Percentiles rank a stretch among this genome's conserved stretches.
Conservation (phyloP, 768 basidiomycete genomes). For the Trametes cingulata region DNA sequence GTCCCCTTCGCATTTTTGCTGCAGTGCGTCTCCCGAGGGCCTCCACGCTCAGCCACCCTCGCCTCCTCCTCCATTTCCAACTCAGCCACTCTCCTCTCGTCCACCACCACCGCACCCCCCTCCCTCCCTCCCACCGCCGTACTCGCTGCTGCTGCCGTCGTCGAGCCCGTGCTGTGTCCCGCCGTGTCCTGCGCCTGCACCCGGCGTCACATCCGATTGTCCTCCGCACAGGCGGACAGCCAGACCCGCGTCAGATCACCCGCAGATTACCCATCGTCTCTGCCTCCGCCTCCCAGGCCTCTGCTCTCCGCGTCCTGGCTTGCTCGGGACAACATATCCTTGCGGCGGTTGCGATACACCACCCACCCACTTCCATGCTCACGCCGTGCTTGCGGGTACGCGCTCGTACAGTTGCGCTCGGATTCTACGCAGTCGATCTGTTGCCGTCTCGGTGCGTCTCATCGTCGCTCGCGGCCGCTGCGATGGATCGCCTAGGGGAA, state of each 20-base stretch:
- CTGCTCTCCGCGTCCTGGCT: not conserved
- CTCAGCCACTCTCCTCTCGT: conserved; percentile 16
- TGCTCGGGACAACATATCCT: not conserved
- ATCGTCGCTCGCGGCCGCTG: not conserved
- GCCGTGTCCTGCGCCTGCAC: conserved; percentile 4
- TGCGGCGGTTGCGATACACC: not conserved
- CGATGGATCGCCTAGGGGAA: not conserved
- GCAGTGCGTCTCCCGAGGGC: conserved; percentile 29
- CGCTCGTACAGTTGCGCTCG: conserved; percentile 1
- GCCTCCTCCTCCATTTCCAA: conserved; percentile 18
- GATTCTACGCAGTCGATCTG: conserved; percentile 1
- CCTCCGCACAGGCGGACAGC: conserved; percentile 4
- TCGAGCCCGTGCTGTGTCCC: not conserved
- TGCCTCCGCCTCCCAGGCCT: conserved; percentile 14
- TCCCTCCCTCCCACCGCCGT: not conserved
- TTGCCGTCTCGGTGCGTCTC: not conserved
- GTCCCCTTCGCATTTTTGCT: conserved; percentile 34
- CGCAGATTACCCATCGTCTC: conserved; percentile 12
- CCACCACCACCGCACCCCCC: conserved; percentile 12
- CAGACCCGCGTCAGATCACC: conserved; percentile 20
- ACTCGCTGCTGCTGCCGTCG: not conserved
- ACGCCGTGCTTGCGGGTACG: conserved; percentile 6
- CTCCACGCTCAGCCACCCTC: conserved; percentile 28
- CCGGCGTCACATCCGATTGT: conserved; percentile 17
- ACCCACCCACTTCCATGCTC: conserved; percentile 12